Evolutionary conservation across 2,329 filamentous ascomycete species (phyloP).

Genomic region (Pseudogymnoascus sp.): DNA sequence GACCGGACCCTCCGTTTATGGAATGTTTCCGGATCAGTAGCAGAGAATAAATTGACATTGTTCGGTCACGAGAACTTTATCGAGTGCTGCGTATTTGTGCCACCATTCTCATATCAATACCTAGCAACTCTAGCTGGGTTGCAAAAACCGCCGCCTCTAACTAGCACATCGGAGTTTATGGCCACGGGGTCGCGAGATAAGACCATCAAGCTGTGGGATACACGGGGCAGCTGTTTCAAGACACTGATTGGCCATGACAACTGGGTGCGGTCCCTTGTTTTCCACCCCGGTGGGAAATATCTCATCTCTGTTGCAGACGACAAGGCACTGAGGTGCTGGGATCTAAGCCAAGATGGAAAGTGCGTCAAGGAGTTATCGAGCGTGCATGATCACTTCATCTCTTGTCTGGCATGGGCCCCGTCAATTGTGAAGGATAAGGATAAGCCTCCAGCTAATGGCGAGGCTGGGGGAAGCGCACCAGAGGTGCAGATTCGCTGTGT

Average conservation of each 20-base stretch:
- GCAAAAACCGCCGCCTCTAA: conserved; percentile 69
- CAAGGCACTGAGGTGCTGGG: conserved; percentile 90
- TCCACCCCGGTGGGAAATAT: conserved; percentile 88
- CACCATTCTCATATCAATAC: conserved; percentile 67
- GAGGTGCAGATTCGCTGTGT: conserved; percentile 66
- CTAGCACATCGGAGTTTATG: conserved; percentile 74
- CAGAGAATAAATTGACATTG: conserved; percentile 57
- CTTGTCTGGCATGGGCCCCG: conserved; percentile 80
- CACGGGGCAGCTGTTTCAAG: conserved; percentile 73
- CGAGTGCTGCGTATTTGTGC: conserved; percentile 81
- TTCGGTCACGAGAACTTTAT: conserved; percentile 80
- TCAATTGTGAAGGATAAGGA: conserved; percentile 53
- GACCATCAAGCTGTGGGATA: conserved; percentile 82
- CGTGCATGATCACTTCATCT: conserved; percentile 77
- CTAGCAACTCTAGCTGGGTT: conserved; percentile 69
- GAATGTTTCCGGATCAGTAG: conserved; percentile 66
- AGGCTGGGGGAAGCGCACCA: conserved; percentile 34
- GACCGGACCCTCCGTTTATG: conserved; percentile 76
- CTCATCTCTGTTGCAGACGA: conserved; percentile 80
- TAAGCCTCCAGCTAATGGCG: conserved; percentile 30
- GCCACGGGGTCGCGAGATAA: conserved; percentile 88
- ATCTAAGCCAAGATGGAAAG: conserved; percentile 80
- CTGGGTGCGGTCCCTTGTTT: conserved; percentile 79
- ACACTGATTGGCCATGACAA: conserved; percentile 86
- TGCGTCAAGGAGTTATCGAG: conserved; percentile 76